Evolutionary conservation across 768 basidiomycete genomes (phyloP).

Genomic region (Chalciporus chontae): DNA sequence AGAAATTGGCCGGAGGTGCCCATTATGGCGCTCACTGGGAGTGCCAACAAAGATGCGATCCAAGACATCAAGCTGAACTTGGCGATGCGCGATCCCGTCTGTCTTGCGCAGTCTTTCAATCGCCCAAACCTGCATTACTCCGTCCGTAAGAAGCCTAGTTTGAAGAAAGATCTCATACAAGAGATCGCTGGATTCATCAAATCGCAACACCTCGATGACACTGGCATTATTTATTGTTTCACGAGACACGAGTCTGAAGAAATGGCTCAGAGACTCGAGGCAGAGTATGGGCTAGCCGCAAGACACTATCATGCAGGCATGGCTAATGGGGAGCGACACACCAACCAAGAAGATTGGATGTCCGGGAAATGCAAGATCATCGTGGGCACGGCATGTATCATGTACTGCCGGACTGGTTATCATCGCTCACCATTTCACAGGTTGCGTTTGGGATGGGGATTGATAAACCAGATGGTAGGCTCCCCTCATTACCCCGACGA

Average conservation of each 20-base stretch:
- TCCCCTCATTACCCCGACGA: background rate
- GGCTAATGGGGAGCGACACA: constrained; percentile 54
- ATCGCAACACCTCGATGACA: constrained; percentile 48
- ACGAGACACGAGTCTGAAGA: constrained; percentile 75
- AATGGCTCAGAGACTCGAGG: constrained; percentile 64
- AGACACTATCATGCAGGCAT: constrained; percentile 87
- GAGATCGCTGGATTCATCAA: constrained; percentile 72
- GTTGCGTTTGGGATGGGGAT: constrained; percentile 98
- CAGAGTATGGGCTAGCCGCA: constrained; percentile 56
- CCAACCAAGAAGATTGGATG: constrained; percentile 72
- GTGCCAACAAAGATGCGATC: constrained; percentile 76
- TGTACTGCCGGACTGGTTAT: background rate
- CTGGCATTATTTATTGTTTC: constrained; percentile 85
- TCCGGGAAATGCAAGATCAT: constrained; percentile 70
- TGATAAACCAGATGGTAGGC: constrained; percentile 74
- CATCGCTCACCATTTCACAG: constrained; percentile 35
- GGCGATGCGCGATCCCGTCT: constrained; percentile 52
- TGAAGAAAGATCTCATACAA: constrained; percentile 41
- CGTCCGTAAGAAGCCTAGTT: constrained; percentile 47
- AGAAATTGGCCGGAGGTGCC: constrained; percentile 75
- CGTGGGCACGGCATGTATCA: constrained; percentile 76
- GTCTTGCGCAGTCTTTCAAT: constrained; percentile 83
- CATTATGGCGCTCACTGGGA: constrained; percentile 96
- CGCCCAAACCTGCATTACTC: constrained; percentile 86
- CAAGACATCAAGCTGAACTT: constrained; percentile 77